These are phyloP conservation scores for Urtica urens DNA, from an alignment of 306 rosid genomes.

Conservation along the genomic window DNA sequence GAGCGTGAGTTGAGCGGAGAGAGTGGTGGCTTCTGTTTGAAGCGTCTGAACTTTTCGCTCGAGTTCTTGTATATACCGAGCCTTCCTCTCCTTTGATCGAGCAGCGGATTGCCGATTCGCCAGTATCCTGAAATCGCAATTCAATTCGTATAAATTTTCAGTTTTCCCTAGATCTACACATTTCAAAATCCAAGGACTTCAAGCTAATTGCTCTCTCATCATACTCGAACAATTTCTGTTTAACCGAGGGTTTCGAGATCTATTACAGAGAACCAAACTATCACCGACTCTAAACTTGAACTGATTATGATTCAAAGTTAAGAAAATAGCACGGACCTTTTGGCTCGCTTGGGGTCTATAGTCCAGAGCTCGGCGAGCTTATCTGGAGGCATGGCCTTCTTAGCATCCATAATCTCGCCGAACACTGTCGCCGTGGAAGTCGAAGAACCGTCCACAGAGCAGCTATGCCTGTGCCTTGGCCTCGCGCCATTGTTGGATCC, in stretches of 20 bases:
- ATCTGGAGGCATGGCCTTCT: conserved; percentile 99
- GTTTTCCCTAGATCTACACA: not conserved
- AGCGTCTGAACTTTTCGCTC: conserved; percentile 98
- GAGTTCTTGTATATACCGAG: conserved; percentile 88
- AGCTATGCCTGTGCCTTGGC: conserved; percentile 64
- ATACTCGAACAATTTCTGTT: too few relatives aligned
- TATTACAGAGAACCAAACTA: too few relatives aligned
- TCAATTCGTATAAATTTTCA: conserved; percentile 17
- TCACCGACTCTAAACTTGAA: too few relatives aligned
- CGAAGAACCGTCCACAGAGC: conserved; percentile 69
- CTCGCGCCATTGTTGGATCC: conserved; percentile 20
- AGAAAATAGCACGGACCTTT: conserved; percentile 51
- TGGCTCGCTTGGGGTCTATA: conserved; percentile 95
- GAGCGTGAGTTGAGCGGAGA: conserved; percentile 90
- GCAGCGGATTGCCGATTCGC: conserved; percentile 99
- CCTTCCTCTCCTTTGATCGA: conserved; percentile 97
- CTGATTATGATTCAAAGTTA: too few relatives aligned
- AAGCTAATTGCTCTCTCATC: too few relatives aligned
- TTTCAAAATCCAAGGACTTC: not conserved
- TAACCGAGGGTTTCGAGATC: too few relatives aligned
- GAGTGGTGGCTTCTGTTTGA: conserved; percentile 97
- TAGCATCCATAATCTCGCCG: conserved; percentile 92
- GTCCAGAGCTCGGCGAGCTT: conserved; percentile 98
- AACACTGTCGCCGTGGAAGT: conserved; percentile 59
- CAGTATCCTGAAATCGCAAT: conserved; percentile 76